phyloP scores from a whole-genome alignment of 1,284 basidiomycete species.

The Grifola frondosa region DNA sequence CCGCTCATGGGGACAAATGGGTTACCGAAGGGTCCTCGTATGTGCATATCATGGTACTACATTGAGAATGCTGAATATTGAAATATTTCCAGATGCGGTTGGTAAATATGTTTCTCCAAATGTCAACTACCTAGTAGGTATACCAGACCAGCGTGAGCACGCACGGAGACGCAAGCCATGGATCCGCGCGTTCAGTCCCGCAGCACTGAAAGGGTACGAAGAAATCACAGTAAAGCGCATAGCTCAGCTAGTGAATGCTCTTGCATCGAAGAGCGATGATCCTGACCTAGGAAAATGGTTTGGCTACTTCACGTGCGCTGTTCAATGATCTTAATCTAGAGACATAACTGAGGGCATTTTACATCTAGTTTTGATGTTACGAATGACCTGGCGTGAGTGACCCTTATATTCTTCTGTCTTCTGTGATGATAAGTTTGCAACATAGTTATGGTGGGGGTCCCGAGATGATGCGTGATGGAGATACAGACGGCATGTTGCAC shows the following conservation, averaged over 20 bases:
- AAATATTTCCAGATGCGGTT: too few relatives aligned
- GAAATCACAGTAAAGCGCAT: slow-evolving; percentile 1
- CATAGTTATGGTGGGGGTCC: slow-evolving; percentile 28
- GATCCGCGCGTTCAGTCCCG: slow-evolving; percentile 3
- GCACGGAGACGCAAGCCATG: slow-evolving; percentile 3
- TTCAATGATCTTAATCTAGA: too few relatives aligned
- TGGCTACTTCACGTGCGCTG: slow-evolving; percentile 12
- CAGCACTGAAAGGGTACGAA: slow-evolving; percentile 8
- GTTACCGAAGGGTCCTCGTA: slow-evolving; percentile 27
- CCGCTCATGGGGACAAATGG: slow-evolving; percentile 22
- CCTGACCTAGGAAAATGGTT: slow-evolving; percentile 5
- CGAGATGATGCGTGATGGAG: neutral
- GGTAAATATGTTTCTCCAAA: too few relatives aligned
- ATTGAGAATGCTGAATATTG: neutral
- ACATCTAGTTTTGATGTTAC: too few relatives aligned
- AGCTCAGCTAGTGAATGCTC: slow-evolving; percentile 2
- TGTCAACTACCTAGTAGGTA: too few relatives aligned
- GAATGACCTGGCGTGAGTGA: too few relatives aligned
- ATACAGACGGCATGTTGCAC: neutral
- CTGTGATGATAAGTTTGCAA: slow-evolving; percentile 47
- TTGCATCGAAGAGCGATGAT: neutral
- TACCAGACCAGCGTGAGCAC: slow-evolving; percentile 3
- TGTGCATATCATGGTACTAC: too few relatives aligned
- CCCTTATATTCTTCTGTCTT: neutral
- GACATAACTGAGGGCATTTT: neutral